Conservation (phyloP, 176 grass and related monocot genomes). For the Ampelocalamus luodianensis region DNA sequence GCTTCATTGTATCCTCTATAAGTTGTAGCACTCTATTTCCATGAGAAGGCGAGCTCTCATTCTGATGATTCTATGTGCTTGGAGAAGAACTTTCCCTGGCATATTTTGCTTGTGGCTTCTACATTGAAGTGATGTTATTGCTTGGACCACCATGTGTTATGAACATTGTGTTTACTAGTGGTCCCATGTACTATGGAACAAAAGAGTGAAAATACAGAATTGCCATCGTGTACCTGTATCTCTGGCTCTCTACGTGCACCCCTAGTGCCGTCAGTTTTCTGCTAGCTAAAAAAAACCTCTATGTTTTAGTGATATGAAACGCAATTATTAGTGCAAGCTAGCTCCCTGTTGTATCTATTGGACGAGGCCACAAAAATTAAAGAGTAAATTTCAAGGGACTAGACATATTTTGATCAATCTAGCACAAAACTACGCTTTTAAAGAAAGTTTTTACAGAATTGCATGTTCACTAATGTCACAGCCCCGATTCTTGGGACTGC, state of each 20-base stretch:
- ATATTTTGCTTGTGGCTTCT: not conserved
- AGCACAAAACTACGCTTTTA: not conserved
- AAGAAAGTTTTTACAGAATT: too few species aligned
- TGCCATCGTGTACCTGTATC: constrained; percentile 31
- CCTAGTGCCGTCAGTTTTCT: not conserved
- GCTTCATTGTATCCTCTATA: not conserved
- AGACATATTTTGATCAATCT: not conserved
- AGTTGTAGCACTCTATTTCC: not conserved
- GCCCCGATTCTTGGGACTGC: too few species aligned
- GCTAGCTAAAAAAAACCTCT: not conserved
- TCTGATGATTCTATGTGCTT: not conserved
- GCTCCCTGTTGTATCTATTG: not conserved
- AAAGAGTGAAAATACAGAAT: not conserved
- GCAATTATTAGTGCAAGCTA: not conserved
- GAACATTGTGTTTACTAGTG: not conserved
- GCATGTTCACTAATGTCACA: too few species aligned
- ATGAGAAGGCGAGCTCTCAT: not conserved
- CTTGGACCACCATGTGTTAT: too few species aligned
- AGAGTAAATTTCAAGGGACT: not conserved
- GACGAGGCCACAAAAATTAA: not conserved
- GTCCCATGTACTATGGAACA: not conserved
- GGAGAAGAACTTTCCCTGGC: not conserved
- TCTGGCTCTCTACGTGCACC: not conserved
- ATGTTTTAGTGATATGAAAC: not conserved
- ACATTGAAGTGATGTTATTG: not conserved